Conservation (phyloP, 176 grass and related monocot genomes). For the Musa itinerans region DNA sequence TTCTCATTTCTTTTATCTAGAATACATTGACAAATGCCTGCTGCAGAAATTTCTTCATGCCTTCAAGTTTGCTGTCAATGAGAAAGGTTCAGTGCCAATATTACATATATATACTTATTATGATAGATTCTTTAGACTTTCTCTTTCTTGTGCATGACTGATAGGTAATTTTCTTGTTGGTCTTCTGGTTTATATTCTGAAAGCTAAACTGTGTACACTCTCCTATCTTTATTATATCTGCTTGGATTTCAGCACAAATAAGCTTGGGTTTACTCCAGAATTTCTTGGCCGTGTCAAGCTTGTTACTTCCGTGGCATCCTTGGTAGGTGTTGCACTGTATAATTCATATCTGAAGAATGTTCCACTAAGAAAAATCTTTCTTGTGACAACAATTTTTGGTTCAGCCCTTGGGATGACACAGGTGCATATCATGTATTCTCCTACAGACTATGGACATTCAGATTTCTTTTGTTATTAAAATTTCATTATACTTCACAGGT, state of each 20-base stretch:
- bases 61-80: no score
- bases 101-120: no score
- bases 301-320: constrained; percentile 86
- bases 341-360: constrained; percentile 75
- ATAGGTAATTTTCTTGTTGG: not conserved
- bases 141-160: not conserved
- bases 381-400: constrained; percentile 64
- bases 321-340: constrained; percentile 78
- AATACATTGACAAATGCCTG: no score
- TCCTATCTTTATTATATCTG: constrained; percentile 24
- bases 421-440: constrained; percentile 32
- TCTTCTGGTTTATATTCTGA: constrained; percentile 16
- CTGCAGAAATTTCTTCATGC: no score
- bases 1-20: no score
- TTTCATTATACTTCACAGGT: constrained; percentile 38
- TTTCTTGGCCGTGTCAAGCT: constrained; percentile 86
- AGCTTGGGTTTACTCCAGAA: constrained; percentile 89
- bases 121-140: not conserved
- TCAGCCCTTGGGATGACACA: constrained; percentile 91
- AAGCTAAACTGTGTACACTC: constrained; percentile 7
- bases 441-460: not conserved
- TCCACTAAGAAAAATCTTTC: constrained; percentile 80
- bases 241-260: constrained; percentile 70
- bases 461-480: constrained; percentile 16
- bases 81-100: no score